These are phyloP conservation scores for Stromatinia cepivora DNA, from an alignment of 2,329 filamentous ascomycete species.

Conservation along the genomic window DNA sequence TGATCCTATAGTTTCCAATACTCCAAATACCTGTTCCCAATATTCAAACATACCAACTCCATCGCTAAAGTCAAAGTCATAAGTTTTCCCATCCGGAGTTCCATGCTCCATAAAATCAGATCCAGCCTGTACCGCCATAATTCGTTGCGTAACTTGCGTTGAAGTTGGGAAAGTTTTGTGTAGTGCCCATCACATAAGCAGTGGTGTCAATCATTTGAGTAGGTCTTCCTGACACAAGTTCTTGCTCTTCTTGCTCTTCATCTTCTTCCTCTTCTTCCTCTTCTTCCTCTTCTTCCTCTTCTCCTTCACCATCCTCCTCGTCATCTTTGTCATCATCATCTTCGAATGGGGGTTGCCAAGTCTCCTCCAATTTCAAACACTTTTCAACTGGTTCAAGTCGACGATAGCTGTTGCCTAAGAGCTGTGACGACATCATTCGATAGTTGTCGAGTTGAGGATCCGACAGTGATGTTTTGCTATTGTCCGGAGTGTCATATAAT, in stretches of 20 bases:
- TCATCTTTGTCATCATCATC: constrained; percentile 58
- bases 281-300: constrained; percentile 34
- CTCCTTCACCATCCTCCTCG: constrained; percentile 43
- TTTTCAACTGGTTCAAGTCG: constrained; percentile 58
- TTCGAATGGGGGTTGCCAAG: constrained; percentile 66
- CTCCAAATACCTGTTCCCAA: constrained; percentile 23
- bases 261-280: neutral
- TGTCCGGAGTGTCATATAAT: constrained; percentile 72
- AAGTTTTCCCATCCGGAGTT: constrained; percentile 20
- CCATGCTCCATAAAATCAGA: constrained; percentile 18
- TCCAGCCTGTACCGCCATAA: constrained; percentile 17
- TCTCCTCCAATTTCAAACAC: constrained; percentile 78
- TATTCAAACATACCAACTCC: constrained; percentile 19
- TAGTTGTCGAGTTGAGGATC: constrained; percentile 56
- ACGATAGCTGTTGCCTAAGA: constrained; percentile 54
- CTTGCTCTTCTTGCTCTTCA: neutral
- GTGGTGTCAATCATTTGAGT: neutral
- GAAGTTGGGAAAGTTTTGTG: constrained; percentile 14
- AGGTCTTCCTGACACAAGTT: neutral
- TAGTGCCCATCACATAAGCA: constrained; percentile 7
- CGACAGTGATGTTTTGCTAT: constrained; percentile 43
- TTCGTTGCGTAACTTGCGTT: constrained; percentile 10
- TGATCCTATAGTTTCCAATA: constrained; percentile 17
- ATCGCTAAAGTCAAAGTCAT: constrained; percentile 14
- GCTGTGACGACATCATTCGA: constrained; percentile 51